Conservation (phyloP, 345 rosid species). For the Bruguiera gymnorhiza region DNA sequence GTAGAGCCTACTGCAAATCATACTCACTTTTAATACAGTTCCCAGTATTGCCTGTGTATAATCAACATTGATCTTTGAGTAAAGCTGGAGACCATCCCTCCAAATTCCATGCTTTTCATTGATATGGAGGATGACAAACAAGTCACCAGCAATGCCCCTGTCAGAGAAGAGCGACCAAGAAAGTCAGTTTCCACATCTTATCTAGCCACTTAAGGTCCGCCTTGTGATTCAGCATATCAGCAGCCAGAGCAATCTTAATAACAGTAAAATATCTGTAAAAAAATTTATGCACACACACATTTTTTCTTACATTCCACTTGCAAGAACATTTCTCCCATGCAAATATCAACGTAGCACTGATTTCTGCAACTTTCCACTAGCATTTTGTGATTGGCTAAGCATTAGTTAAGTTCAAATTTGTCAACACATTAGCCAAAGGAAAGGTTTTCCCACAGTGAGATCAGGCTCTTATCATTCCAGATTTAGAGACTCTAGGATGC, state of each 20-base stretch:
- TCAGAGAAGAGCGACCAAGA: slow-evolving; percentile 3
- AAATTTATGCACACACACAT: no score
- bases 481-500: no score
- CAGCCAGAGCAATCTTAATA: background rate
- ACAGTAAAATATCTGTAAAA: no score
- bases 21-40: slow-evolving; percentile 52
- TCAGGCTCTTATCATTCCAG: no score
- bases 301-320: no score
- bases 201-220: slow-evolving; percentile 1
- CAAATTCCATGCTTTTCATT: slow-evolving; percentile 68
- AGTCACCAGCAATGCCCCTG: slow-evolving; percentile 77
- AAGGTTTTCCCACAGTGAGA: no score
- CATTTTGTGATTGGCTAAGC: no score
- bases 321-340: no score
- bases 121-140: slow-evolving; percentile 59
- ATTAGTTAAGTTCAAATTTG: no score
- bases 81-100: slow-evolving; percentile 78
- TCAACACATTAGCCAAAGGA: no score
- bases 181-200: background rate
- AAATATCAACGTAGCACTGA: no score
- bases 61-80: slow-evolving; percentile 67
- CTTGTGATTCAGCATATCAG: background rate
- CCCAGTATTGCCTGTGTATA: slow-evolving; percentile 88
- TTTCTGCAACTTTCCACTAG: no score
- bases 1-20: background rate